Percentiles rank a stretch among this genome's conserved stretches.
These are phyloP conservation scores for Lyophyllum decastes DNA, from an alignment of 768 basidiomycete genomes.

Conservation along the genomic window DNA sequence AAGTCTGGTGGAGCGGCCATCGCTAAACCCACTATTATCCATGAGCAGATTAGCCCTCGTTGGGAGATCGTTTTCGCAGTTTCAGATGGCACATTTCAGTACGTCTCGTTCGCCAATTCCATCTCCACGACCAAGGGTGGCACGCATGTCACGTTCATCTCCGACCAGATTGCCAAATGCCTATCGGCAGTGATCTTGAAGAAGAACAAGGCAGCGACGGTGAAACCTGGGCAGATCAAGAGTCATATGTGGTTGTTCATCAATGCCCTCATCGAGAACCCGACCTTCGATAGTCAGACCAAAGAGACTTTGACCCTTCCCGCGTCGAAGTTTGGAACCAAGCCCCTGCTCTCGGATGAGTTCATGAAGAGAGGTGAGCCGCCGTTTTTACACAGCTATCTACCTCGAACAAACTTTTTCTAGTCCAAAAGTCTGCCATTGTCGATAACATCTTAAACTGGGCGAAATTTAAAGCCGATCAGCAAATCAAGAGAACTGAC, in stretches of 20 bases:
- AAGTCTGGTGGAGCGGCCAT: slow-evolving; percentile 79
- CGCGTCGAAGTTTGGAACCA: slow-evolving; percentile 87
- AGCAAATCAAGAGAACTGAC: slow-evolving; percentile 95
- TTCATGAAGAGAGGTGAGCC: slow-evolving; percentile 91
- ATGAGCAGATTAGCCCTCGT: slow-evolving; percentile 76
- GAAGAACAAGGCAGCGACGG: slow-evolving; percentile 96
- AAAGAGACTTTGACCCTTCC: slow-evolving; percentile 93
- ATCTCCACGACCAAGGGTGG: slow-evolving; percentile 97
- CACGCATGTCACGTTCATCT: slow-evolving; percentile 82
- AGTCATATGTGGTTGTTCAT: slow-evolving; percentile 99
- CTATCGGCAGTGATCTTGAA: slow-evolving; percentile 82
- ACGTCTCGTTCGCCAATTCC: slow-evolving; percentile 97
- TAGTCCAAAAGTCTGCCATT: slow-evolving; percentile 87
- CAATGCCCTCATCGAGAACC: slow-evolving; percentile 94
- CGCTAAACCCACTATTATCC: slow-evolving; percentile 75
- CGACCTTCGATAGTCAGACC: slow-evolving; percentile 98
- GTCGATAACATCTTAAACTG: slow-evolving; percentile 92
- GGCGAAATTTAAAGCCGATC: slow-evolving; percentile 97
- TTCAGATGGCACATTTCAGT: slow-evolving; percentile 89
- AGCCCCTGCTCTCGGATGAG: slow-evolving; percentile 81
- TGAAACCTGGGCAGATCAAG: slow-evolving; percentile 93
- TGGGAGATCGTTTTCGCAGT: slow-evolving; percentile 97
- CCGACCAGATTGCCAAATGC: slow-evolving; percentile 88
- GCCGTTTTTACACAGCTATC: not conserved
- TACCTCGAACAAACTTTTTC: not conserved